phyloP scores from a whole-genome alignment of 2,329 filamentous ascomycete genomes.

The Cordyceps cateniannulata region DNA sequence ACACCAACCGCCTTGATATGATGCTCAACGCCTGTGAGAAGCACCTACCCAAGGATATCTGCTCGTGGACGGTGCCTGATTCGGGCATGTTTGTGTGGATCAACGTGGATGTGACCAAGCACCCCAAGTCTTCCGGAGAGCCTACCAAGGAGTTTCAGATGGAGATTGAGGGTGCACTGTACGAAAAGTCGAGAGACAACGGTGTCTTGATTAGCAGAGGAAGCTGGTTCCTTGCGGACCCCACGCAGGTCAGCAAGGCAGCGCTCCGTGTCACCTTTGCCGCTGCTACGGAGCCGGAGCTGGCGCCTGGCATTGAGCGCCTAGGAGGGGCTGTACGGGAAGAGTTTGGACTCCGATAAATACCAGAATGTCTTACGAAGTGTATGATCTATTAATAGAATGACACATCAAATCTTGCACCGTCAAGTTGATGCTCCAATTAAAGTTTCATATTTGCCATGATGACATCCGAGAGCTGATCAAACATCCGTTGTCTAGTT shows the following conservation, averaged over 20 bases:
- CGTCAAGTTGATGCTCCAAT: not conserved
- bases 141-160: constrained; percentile 2
- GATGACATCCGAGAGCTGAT: constrained; percentile 1
- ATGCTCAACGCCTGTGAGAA: constrained; percentile 69
- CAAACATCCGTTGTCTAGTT: constrained; percentile 9
- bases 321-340: constrained; percentile 7
- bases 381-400: not conserved
- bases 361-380: not conserved
- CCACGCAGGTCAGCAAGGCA: constrained; percentile 49
- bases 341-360: constrained; percentile 4
- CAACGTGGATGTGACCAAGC: constrained; percentile 51
- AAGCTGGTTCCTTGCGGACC: constrained; percentile 76
- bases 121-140: constrained; percentile 41
- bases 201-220: constrained; percentile 72
- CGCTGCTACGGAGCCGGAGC: constrained; percentile 44
- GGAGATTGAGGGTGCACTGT: constrained; percentile 72
- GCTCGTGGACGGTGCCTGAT: constrained; percentile 65
- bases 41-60: constrained; percentile 61
- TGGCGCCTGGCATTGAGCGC: constrained; percentile 10
- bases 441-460: not conserved
- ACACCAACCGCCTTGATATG: constrained; percentile 64
- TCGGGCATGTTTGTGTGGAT: constrained; percentile 90
- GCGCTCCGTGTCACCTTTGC: constrained; percentile 85
- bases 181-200: constrained; percentile 60
- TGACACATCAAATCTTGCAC: not conserved